These are phyloP conservation scores for Tulasnella sp. DNA, from an alignment of 768 basidiomycete species.

Conservation along the genomic window DNA sequence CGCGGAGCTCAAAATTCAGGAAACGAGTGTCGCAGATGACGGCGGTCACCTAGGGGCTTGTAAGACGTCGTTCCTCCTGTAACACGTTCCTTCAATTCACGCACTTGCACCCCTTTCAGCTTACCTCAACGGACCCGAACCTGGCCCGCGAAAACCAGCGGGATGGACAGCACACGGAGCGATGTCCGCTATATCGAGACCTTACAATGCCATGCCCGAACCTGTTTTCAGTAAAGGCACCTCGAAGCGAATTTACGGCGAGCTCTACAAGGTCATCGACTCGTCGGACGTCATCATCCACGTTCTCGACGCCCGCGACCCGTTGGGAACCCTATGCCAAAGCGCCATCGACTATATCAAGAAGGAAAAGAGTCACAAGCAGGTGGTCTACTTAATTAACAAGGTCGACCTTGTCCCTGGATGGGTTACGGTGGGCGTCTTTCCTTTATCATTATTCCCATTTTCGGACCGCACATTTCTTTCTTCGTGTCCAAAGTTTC, in stretches of 20 bases:
- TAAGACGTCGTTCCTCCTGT: neutral
- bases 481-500: neutral
- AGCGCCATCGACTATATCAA: conserved; percentile 86
- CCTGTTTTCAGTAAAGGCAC: conserved; percentile 95
- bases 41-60: neutral
- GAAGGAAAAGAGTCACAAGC: conserved; percentile 97
- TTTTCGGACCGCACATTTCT: neutral
- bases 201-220: conserved; percentile 40
- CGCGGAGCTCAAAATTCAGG: neutral
- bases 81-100: neutral
- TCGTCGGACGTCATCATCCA: conserved; percentile 96
- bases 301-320: conserved; percentile 91
- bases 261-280: conserved; percentile 98
- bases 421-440: conserved; percentile 82
- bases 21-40: conserved; percentile 8
- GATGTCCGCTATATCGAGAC: neutral
- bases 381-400: conserved; percentile 92
- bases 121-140: neutral
- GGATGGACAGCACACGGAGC: conserved; percentile 9
- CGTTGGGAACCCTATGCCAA: conserved; percentile 89
- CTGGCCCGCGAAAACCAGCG: conserved; percentile 3
- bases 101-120: neutral
- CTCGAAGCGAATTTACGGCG: conserved; percentile 91
- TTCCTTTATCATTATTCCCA: no score
- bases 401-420: conserved; percentile 98